These are phyloP conservation scores for Clathrus columnatus DNA, from an alignment of 768 basidiomycete genomes.

Conservation along the genomic window DNA sequence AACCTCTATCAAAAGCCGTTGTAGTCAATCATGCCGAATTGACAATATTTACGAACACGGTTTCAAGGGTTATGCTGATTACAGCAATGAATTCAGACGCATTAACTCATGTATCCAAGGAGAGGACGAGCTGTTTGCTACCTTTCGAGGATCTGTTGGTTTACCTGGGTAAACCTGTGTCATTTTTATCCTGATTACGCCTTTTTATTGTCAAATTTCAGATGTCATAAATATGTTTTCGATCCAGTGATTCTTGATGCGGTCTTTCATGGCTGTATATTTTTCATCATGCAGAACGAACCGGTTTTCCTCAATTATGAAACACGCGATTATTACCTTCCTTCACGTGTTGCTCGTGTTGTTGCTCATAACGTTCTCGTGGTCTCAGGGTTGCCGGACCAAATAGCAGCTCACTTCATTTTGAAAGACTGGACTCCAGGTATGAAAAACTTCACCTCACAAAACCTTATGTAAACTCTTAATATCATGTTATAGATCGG, in stretches of 20 bases:
- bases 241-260: slow-evolving; percentile 31
- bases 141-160: slow-evolving; percentile 16
- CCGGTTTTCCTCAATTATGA: slow-evolving; percentile 23
- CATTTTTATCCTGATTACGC: background rate
- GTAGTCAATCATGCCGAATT: background rate
- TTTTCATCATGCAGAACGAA: slow-evolving; percentile 14
- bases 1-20: background rate
- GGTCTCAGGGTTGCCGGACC: slow-evolving; percentile 9
- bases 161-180: slow-evolving; percentile 9
- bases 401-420: slow-evolving; percentile 19
- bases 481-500: slow-evolving; percentile 11
- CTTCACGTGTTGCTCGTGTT: slow-evolving; percentile 16
- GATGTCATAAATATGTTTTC: slow-evolving; percentile 20
- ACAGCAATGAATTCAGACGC: slow-evolving; percentile 25
- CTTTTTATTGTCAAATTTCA: background rate
- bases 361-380: slow-evolving; percentile 15
- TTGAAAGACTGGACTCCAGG: slow-evolving; percentile 23
- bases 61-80: slow-evolving; percentile 23
- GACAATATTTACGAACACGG: slow-evolving; percentile 10
- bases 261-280: slow-evolving; percentile 24
- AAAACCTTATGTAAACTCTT: background rate
- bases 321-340: slow-evolving; percentile 24
- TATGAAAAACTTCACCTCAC: slow-evolving; percentile 1
- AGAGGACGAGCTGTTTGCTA: slow-evolving; percentile 19
- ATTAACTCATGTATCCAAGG: slow-evolving; percentile 17